Base-by-base conservation (phyloP, 1,139 yeast species). In the Hemisphaericaspora subhashii region DNA sequence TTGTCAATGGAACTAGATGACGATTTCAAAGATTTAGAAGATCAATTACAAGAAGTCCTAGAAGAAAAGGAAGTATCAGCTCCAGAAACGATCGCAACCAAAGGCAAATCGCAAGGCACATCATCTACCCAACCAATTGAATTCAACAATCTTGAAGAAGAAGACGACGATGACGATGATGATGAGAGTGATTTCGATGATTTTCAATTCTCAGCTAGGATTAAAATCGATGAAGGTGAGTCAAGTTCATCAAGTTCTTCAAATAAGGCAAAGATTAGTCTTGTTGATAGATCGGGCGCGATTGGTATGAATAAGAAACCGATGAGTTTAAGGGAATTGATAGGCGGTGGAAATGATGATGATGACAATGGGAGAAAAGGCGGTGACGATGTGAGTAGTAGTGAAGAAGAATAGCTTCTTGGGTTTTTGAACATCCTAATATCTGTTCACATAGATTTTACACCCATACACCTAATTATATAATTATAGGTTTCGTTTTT, bases 11-110 rank as follows among this genome's bases (percentile, higher is more conserved):
- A 61, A 28, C 45, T 61, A 41, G 72, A 64, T 31, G 76, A 71
- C 47, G 77, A 71, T 21, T 72, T 71, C 44, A 63, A 66, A 34
- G 76, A 70, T 43, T 56, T 72, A 28, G 77, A 72, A 44, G 70
- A 69, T 43, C 73, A 71, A 47, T 53, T 72, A 27, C 64, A 69
- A 41, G 74, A 71, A 47, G 74, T 69, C 2, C 50, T 72, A 31
- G 73, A 60, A 31, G 64, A 58, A 31, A 57, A 57, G 7, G 55
- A 52, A 5, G 34, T 27, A 16, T 2, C 10, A 11, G 20, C 16
- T 12, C 18, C 35, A 9, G 20, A 17, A n/a, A 15, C 23, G 7
- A 9, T 35, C 25, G 8, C 20, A 17, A 25, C 13, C 20, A 41
- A 22, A 15, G 4, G 15, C 32, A 17, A 33, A 28, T n/a, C 34